Percentiles rank a stretch among this genome's conserved stretches.
Evolutionary conservation across 1,284 basidiomycete species (phyloP).

Genomic region (Tetrapyrgos nigripes): DNA sequence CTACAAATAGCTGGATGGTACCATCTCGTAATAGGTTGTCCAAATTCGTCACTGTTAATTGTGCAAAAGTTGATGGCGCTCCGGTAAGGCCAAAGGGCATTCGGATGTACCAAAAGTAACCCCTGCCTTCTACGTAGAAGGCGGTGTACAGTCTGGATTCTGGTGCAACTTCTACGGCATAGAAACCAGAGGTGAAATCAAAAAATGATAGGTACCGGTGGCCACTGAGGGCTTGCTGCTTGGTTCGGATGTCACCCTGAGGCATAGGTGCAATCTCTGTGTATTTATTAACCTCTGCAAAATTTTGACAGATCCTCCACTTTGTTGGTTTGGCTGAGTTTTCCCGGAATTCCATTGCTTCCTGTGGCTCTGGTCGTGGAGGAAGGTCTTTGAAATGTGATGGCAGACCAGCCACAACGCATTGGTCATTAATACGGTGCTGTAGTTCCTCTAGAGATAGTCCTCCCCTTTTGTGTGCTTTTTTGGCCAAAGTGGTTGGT

Average conservation of each 20-base stretch:
- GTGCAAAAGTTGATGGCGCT: slow-evolving; percentile 41
- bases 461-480: too few relatives aligned
- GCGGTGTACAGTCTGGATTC: slow-evolving; percentile 38
- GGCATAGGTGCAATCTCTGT: too few relatives aligned
- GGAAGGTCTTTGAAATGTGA: slow-evolving; percentile 19
- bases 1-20: too few relatives aligned
- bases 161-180: slow-evolving; percentile 33
- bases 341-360: neutral
- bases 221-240: too few relatives aligned
- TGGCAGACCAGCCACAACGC: slow-evolving; percentile 26
- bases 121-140: too few relatives aligned
- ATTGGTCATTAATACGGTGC: slow-evolving; percentile 35
- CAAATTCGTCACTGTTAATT: too few relatives aligned
- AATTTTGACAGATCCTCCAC: slow-evolving; percentile 43
- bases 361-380: slow-evolving; percentile 1
- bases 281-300: too few relatives aligned
- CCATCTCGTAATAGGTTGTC: too few relatives aligned
- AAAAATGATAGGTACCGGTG: too few relatives aligned
- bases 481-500: too few relatives aligned
- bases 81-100: slow-evolving; percentile 52
- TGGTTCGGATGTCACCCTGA: too few relatives aligned
- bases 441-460: too few relatives aligned
- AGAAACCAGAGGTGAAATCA: slow-evolving; percentile 45
- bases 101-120: slow-evolving; percentile 37
- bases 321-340: slow-evolving; percentile 21